Evolutionary conservation across 164 flowering plant genomes (phyloP).

Genomic region (Tetracentron sinense): DNA sequence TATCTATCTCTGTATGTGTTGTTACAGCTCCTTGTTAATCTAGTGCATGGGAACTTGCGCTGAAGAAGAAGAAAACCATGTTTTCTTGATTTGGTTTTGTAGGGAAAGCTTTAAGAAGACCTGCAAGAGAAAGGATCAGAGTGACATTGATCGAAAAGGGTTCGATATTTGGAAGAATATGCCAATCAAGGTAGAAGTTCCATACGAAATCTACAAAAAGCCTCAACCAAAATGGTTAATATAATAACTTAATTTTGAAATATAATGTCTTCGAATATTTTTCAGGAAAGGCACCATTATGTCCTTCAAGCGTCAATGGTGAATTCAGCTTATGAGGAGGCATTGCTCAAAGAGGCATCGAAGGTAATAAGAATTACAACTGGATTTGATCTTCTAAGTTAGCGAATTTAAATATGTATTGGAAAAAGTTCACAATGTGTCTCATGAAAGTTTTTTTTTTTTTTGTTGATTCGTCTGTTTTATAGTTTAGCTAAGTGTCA

Average conservation of each 20-base stretch:
- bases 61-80: neutral
- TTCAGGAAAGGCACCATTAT: conserved; percentile 39
- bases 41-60: neutral
- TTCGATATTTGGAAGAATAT: conserved; percentile 45
- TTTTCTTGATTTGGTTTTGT: conserved; percentile 4
- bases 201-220: no score
- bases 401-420: no score
- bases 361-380: conserved; percentile 4
- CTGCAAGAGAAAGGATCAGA: conserved; percentile 13
- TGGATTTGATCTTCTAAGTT: no score
- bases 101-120: conserved; percentile 37
- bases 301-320: conserved; percentile 25
- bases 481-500: no score
- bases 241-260: no score
- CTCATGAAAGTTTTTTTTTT: no score
- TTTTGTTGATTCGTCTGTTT: no score
- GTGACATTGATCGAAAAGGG: conserved; percentile 30
- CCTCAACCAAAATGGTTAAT: neutral
- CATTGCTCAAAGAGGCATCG: conserved; percentile 25
- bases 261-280: no score
- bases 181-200: conserved; percentile 28
- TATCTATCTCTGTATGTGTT: neutral
- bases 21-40: neutral
- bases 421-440: no score
- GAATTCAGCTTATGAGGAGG: conserved; percentile 19